Evolutionary conservation across 1,284 basidiomycete genomes (phyloP).

Genomic region (Neotropicomus parvogracilis): DNA sequence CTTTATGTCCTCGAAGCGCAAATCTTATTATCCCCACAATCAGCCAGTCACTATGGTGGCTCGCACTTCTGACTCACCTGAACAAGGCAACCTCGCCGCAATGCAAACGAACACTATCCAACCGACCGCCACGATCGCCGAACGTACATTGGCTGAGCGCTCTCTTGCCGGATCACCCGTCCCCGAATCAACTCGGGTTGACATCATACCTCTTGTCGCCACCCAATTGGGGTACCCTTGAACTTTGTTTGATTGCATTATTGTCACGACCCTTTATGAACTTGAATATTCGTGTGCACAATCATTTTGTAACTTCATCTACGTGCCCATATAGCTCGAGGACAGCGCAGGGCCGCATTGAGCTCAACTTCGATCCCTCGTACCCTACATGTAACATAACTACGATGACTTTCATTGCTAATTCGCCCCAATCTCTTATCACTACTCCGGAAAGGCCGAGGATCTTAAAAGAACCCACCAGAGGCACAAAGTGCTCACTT

Average conservation of each 20-base stretch:
- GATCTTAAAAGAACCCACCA: too few relatives aligned
- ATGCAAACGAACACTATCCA: slow-evolving; percentile 41
- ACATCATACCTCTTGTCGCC: slow-evolving; percentile 29
- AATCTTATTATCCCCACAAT: slow-evolving; percentile 78
- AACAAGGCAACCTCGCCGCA: slow-evolving; percentile 33
- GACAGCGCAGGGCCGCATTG: too few relatives aligned
- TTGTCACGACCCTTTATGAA: slow-evolving; percentile 3
- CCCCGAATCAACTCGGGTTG: slow-evolving; percentile 22
- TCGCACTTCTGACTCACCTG: slow-evolving; percentile 38
- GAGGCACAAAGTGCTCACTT: too few relatives aligned
- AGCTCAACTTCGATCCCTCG: background rate
- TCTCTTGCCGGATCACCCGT: slow-evolving; percentile 60
- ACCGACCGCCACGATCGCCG: slow-evolving; percentile 50
- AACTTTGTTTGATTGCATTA: too few relatives aligned
- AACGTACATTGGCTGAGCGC: slow-evolving; percentile 50
- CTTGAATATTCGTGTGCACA: slow-evolving; percentile 1
- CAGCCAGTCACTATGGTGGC: slow-evolving; percentile 54
- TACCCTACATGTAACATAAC: slow-evolving; percentile 18
- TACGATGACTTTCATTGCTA: too few relatives aligned
- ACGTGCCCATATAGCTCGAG: too few relatives aligned
- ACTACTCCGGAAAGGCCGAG: too few relatives aligned
- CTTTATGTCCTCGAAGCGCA: slow-evolving; percentile 58
- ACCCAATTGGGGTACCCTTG: slow-evolving; percentile 22
- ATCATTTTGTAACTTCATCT: slow-evolving; percentile 3
- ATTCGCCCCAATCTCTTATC: too few relatives aligned